Evolutionary conservation across 192 early-diverging fungal species (phyloP).

Genomic region (Podila epicladia): DNA sequence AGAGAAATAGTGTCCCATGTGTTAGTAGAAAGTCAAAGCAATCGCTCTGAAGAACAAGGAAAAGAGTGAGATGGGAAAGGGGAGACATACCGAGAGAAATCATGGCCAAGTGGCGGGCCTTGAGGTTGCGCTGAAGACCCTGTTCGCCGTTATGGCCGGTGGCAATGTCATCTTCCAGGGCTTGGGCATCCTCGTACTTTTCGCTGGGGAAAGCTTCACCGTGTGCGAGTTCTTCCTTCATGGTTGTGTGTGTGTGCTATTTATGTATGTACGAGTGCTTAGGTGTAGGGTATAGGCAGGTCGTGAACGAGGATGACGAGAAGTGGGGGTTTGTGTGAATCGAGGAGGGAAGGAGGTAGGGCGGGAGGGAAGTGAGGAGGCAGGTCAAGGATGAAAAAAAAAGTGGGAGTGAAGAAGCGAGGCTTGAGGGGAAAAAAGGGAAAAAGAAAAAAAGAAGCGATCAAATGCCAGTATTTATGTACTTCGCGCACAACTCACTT

Average conservation of each 20-base stretch:
- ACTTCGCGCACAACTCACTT: too few relatives aligned
- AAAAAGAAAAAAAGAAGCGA: neutral
- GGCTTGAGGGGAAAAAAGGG: neutral
- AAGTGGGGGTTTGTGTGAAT: neutral
- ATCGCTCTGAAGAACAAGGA: neutral
- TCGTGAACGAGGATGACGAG: neutral
- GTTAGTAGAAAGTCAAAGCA: neutral
- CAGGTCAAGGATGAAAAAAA: neutral
- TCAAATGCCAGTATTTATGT: too few relatives aligned
- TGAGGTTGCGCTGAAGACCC: conserved; percentile 8
- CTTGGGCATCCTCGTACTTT: neutral
- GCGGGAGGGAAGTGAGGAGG: too few relatives aligned
- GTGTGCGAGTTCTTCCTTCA: neutral
- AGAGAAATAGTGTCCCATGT: neutral
- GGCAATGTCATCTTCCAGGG: neutral
- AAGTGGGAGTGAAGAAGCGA: neutral
- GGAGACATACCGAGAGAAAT: neutral
- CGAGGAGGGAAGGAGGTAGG: neutral
- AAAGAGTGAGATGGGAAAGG: neutral
- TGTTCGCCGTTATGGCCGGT: conserved; percentile 2
- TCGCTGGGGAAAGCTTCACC: neutral
- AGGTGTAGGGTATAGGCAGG: neutral
- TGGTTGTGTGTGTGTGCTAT: neutral
- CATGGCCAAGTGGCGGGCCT: conserved; percentile 8
- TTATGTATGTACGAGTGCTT: neutral